A percentile compares a stretch with the other conserved stretches of the same genome.
Conservation (phyloP, 169 alveolate genomes). For the Cyclospora cayetanensis region DNA sequence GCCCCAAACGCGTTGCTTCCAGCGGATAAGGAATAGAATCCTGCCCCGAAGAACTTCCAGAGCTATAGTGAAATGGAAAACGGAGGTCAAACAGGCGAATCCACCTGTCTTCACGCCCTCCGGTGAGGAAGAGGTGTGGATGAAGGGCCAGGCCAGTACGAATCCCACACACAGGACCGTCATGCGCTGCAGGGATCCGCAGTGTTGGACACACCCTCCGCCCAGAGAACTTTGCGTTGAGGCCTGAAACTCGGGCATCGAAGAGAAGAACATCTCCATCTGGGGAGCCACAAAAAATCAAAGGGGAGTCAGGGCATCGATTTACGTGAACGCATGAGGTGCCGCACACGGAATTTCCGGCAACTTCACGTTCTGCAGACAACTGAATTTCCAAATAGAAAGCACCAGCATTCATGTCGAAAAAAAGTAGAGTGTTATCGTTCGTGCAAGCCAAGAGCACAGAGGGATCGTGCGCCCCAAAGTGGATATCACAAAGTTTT, state of each 20-base stretch:
- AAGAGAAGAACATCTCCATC: conserved; percentile 46
- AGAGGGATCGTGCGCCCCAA: conserved; percentile 14
- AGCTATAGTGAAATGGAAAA: conserved; percentile 68
- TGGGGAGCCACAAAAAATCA: conserved; percentile 25
- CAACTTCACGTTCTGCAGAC: background rate
- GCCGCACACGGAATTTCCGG: background rate
- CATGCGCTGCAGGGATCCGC: conserved; percentile 56
- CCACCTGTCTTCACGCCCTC: conserved; percentile 71
- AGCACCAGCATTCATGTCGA: conserved; percentile 44
- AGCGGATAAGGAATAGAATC: conserved; percentile 57
- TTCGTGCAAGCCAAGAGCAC: conserved; percentile 29
- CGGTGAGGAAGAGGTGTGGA: conserved; percentile 50
- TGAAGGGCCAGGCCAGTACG: conserved; percentile 53
- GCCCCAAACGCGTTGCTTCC: conserved; percentile 56
- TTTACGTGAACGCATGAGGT: conserved; percentile 6
- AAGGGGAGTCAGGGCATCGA: conserved; percentile 43
- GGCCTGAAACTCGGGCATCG: conserved; percentile 13
- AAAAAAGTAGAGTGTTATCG: background rate
- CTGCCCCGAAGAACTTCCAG: conserved; percentile 18
- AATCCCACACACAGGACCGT: conserved; percentile 60
- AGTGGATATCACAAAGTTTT: background rate
- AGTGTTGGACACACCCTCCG: conserved; percentile 43
- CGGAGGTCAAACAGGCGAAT: conserved; percentile 68
- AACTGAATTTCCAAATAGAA: conserved; percentile 33
- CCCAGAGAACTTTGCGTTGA: conserved; percentile 34